Base-by-base conservation (phyloP, 2,329 filamentous ascomycete species). In the Botrytis medusae region DNA sequence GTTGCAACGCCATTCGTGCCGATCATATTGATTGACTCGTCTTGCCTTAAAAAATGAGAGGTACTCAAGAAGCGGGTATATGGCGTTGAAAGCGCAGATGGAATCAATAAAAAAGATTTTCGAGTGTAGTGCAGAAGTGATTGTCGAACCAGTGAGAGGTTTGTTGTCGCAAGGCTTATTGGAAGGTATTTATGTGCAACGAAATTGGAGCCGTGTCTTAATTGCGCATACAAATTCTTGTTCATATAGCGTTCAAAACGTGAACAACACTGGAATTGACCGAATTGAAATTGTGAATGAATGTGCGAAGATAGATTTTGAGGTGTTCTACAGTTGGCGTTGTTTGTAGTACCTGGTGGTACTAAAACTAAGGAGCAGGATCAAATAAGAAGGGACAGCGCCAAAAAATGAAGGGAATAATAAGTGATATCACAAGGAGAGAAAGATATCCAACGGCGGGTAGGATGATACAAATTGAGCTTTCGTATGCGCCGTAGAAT, bases 151-250 rank as follows among this genome's bases (percentile, higher is more conserved):
- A 59, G 40, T 71, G 62, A 61, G 34, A 37, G 65, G 14, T 48
- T 54, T 65, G 60, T n/a, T 59, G 73, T 67, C 51, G 63, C 72
- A 75, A 75, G 61, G 73, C 71, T 75, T 57, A 48, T 51, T 42
- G 16, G 40, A 62, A 65, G 69, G 42, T 34, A 70, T 68, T 63
- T 74, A 64, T 44, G 76, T 76, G 77, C 74, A 75, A 76, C 74
- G 60, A 76, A 71, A 72, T 71, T 68, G 72, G 76, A 78, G 79
- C 77, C 78, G 74, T 77, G 76, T 78, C 78, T 79, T 77, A 77
- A 74, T 75, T 77, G 76, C 74, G 75, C 75, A 76, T 62, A 71
- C 67, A 77, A 72, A 69, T 76, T 77, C 78, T 76, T 80, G 78
- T 74, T 79, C 79, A 81, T 81, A 71, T 79, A 80, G 77, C 77